Conservation (phyloP, 2,329 filamentous ascomycete species). For the Scedosporium boydii region DNA sequence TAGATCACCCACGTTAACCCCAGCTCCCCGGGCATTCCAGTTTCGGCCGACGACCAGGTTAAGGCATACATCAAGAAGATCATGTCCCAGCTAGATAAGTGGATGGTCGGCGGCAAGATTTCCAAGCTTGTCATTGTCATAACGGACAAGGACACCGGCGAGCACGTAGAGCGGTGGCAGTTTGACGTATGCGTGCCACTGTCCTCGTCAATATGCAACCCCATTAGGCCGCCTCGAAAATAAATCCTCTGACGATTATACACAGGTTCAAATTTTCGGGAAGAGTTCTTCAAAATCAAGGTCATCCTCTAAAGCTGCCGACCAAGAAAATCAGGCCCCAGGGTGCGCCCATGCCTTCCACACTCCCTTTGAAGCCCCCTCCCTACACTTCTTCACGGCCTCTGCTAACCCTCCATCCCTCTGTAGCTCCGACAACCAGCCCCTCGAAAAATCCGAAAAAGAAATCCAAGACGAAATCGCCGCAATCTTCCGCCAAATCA, state of each 20-base stretch:
- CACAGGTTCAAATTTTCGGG: conserved; percentile 29
- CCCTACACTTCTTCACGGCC: background rate
- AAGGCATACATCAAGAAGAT: conserved; percentile 99
- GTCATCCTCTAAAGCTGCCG: conserved; percentile 36
- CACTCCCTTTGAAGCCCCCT: too few species aligned
- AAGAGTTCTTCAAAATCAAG: conserved; percentile 44
- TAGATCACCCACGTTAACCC: background rate
- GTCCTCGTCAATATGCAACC: too few species aligned
- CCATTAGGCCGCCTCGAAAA: conserved; percentile 8
- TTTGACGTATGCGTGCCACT: conserved; percentile 62
- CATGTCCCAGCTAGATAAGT: conserved; percentile 94
- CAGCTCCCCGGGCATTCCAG: conserved; percentile 27
- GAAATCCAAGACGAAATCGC: conserved; percentile 96
- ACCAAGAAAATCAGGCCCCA: conserved; percentile 61
- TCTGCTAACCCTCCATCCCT: background rate
- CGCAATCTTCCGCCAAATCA: conserved; percentile 95
- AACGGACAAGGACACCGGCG: conserved; percentile 92
- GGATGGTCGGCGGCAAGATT: conserved; percentile 97
- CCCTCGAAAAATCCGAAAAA: conserved; percentile 74
- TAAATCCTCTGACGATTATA: conserved; percentile 2
- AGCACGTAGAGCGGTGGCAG: conserved; percentile 95
- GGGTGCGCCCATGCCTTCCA: conserved; percentile 25
- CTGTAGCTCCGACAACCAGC: background rate
- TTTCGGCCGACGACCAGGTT: conserved; percentile 94
- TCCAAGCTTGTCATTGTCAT: conserved; percentile 95